Percentiles rank a stretch among this genome's conserved stretches.
Conservation (phyloP, 2,329 filamentous ascomycete genomes). For the Apiospora arundinis region DNA sequence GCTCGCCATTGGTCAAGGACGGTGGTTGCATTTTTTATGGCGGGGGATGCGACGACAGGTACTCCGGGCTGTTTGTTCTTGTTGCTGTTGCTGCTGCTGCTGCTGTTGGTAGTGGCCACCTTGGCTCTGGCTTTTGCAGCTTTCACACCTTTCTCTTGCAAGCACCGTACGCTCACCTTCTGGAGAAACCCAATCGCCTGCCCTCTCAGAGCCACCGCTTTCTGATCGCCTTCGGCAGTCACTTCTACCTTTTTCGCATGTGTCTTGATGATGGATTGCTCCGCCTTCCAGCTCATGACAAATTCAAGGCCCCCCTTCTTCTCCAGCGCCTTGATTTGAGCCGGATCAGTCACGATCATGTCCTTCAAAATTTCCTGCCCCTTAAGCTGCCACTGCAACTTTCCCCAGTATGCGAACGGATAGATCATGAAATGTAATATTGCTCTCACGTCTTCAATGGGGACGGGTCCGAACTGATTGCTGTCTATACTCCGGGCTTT, state of each 20-base stretch:
- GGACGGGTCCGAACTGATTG: neutral
- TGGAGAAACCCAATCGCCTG: neutral
- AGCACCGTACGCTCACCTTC: neutral
- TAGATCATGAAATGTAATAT: neutral
- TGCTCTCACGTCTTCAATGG: neutral
- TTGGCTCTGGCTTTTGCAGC: neutral
- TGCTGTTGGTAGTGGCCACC: neutral
- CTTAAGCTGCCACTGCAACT: neutral
- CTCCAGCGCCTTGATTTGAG: neutral
- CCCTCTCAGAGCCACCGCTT: neutral
- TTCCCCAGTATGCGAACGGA: neutral
- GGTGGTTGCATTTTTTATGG: neutral
- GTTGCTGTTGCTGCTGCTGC: neutral
- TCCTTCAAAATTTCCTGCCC: neutral
- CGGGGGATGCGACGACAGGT: too few species aligned
- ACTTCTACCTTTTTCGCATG: neutral
- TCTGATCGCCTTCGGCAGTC: neutral
- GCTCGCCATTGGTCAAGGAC: neutral
- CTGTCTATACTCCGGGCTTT: neutral
- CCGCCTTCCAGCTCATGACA: neutral
- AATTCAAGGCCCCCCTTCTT: neutral
- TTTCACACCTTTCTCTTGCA: neutral
- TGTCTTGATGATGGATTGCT: neutral
- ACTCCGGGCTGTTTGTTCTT: neutral
- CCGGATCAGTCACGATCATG: neutral